These are phyloP conservation scores for Pseudonitzschia multiseries DNA, from an alignment of 108 stramenopile genomes.

Conservation along the genomic window DNA sequence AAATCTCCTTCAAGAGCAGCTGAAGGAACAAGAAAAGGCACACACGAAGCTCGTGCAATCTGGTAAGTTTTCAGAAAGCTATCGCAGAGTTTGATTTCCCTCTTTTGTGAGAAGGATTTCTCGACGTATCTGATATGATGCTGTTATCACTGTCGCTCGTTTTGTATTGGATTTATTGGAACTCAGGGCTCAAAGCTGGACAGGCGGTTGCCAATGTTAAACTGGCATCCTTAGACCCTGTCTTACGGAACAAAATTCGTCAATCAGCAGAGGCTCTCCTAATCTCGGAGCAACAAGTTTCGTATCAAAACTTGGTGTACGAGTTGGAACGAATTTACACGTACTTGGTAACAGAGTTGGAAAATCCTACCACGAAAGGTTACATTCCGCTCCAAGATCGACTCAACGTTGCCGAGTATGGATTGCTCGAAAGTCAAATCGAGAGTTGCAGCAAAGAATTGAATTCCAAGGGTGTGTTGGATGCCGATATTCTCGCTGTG, in stretches of 20 bases:
- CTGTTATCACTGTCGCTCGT: background rate
- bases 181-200: conserved; percentile 61
- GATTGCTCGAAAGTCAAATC: conserved; percentile 90
- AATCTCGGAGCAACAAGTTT: conserved; percentile 58
- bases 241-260: conserved; percentile 66
- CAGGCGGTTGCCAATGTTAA: conserved; percentile 85
- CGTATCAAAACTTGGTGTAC: conserved; percentile 77
- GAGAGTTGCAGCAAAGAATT: conserved; percentile 70
- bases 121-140: background rate
- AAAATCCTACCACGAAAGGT: conserved; percentile 70
- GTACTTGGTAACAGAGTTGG: conserved; percentile 86
- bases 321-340: conserved; percentile 92
- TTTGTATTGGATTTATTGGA: background rate
- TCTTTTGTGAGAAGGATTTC: background rate
- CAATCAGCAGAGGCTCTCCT: conserved; percentile 65
- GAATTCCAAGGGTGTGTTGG: conserved; percentile 58
- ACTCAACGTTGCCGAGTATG: conserved; percentile 95
- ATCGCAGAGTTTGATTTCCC: background rate
- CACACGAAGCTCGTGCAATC: conserved; percentile 70
- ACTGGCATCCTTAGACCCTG: conserved; percentile 66
- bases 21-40: conserved; percentile 53
- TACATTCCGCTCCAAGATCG: conserved; percentile 90
- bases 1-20: conserved; percentile 36
- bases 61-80: conserved; percentile 19
- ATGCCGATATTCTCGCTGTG: conserved; percentile 78